These are phyloP conservation scores for Blakeslea trispora DNA, from an alignment of 371 early-diverging fungal genomes.

Conservation along the genomic window DNA sequence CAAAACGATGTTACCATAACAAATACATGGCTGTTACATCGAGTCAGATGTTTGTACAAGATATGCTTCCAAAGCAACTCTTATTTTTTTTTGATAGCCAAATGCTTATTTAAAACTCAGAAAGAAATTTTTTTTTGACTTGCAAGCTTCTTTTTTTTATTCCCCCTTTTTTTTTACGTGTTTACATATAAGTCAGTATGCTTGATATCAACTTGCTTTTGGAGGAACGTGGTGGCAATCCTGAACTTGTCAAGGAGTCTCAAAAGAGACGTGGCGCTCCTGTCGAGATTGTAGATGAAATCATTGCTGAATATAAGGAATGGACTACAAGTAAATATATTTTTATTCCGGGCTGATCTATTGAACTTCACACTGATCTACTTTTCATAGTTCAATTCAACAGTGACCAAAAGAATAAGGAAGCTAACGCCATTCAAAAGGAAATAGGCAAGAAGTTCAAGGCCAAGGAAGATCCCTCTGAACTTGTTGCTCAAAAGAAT, in stretches of 20 bases:
- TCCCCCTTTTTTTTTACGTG: too few species aligned
- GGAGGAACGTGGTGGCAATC: slow-evolving; percentile 94
- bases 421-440: slow-evolving; percentile 91
- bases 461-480: slow-evolving; percentile 88
- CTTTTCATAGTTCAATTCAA: slow-evolving; percentile 70
- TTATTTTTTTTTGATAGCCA: too few species aligned
- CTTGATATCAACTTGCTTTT: slow-evolving; percentile 92
- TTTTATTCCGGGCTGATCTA: not conserved
- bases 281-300: slow-evolving; percentile 89
- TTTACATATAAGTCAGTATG: slow-evolving; percentile 41
- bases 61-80: too few species aligned
- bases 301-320: slow-evolving; percentile 88
- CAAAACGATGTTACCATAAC: too few species aligned
- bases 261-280: slow-evolving; percentile 88
- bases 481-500: slow-evolving; percentile 75
- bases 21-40: too few species aligned
- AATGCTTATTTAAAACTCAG: too few species aligned
- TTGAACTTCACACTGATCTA: not conserved
- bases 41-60: too few species aligned
- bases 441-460: slow-evolving; percentile 90
- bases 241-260: slow-evolving; percentile 91
- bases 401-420: slow-evolving; percentile 90
- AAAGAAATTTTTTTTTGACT: too few species aligned
- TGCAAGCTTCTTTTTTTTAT: too few species aligned
- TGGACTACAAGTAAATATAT: slow-evolving; percentile 81